Evolutionary conservation across 2,329 filamentous ascomycete genomes (phyloP).

Genomic region (Penicillium sp.): DNA sequence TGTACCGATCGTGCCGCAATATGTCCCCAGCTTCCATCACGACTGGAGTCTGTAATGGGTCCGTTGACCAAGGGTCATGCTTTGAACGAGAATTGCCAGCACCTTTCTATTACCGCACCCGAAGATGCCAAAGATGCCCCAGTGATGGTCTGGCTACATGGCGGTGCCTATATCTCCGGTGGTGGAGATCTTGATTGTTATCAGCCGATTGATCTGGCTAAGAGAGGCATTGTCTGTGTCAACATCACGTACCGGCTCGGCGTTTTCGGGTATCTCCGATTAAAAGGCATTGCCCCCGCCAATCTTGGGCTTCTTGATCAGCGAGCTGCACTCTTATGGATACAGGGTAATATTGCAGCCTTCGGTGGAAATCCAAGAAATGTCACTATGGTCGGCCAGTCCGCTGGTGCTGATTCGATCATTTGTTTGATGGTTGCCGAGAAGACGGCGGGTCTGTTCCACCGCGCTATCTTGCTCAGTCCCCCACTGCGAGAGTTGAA

Average conservation of each 20-base stretch:
- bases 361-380: conserved; percentile 5
- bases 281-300: conserved; percentile 45
- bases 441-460: conserved; percentile 4
- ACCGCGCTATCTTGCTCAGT: conserved; percentile 10
- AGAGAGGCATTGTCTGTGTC: conserved; percentile 12
- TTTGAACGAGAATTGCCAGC: conserved; percentile 6
- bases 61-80: conserved; percentile 5
- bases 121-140: conserved; percentile 4
- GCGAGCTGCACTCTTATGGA: conserved; percentile 8
- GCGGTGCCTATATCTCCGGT: conserved; percentile 19
- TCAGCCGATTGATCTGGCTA: conserved; percentile 10
- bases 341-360: conserved; percentile 3
- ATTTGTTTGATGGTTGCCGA: conserved; percentile 10
- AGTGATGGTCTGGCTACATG: conserved; percentile 20
- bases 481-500: conserved; percentile 9
- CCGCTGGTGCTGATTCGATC: conserved; percentile 11
- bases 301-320: conserved; percentile 13
- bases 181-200: conserved; percentile 19
- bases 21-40: conserved; percentile 9
- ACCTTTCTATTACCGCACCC: background rate
- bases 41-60: conserved; percentile 10
- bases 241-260: conserved; percentile 18
- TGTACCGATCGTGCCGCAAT: conserved; percentile 6
- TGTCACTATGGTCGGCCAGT: conserved; percentile 8
- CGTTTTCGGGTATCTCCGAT: conserved; percentile 16